phyloP scores from a whole-genome alignment of 345 rosid genomes.

The Arabidopsis thaliana region TAIR10.1 NC_003074.8:2630501-2631000 shows the following conservation, averaged over 20 bases:
- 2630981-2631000: conserved; percentile 31
- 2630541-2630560: background rate
- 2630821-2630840: background rate
- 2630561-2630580: background rate
- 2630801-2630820: no score
- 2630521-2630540: background rate
- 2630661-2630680: background rate
- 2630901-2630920: background rate
- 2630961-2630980: conserved; percentile 32
- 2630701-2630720: no score
- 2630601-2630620: no score
- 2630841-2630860: background rate
- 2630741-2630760: no score
- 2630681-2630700: background rate
- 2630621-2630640: no score
- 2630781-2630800: no score
- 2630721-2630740: no score
- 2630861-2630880: background rate
- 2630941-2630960: conserved; percentile 25
- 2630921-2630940: conserved; percentile 32
- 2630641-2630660: background rate
- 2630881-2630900: background rate
- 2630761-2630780: background rate
- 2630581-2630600: background rate
- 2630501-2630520: background rate